Base-by-base conservation (phyloP, 1,284 basidiomycete genomes). In the Rhodotorula sp. region DNA sequence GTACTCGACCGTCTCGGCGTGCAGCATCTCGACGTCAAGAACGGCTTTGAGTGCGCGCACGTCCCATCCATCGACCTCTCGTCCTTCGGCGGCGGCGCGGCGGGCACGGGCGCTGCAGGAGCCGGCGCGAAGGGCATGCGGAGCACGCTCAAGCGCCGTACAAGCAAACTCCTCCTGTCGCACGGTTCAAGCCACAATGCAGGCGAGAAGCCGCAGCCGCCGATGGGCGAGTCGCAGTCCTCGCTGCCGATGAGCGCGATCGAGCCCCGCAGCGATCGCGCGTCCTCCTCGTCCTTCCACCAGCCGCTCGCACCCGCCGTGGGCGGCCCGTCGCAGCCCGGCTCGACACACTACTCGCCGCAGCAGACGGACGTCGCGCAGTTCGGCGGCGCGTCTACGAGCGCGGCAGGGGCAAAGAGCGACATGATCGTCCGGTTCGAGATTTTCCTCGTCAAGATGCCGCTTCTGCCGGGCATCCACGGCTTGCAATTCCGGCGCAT, bases 21-120 rank as follows among this genome's bases (percentile, higher is more conserved):
- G 61, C 92, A 94, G 81, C 93, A 96, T 81, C 87, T 92, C 53
- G 92, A 95, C 81, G 94, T 89, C 78, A 91, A 89, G 81, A 87
- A 88, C 67, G 96, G 96, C 0, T 99, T 95, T 81, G 96, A 98
- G 81, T 99, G 96, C 82, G 90, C 96, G 36, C 94, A 98, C 81
- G 83, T 92, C 62, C 96, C 96, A 0, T 94, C 91, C 37, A 96
- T 98, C 80, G 93, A 96, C 81, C 83, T 96, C 17, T 85, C 89
- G 10, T 90, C 90, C 46, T 85, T 94, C 21, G 82, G 85, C 85
- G 53, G 56, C 22, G 67, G 46, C 2, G 53, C 44, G 3, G 27
- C 44, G 12, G 54, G 32, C 2, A 4, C 19, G 44, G n/a, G 36
- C 6, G 61, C 13, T 15, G 25, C 25, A 2, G 39, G 32, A 13